Base-by-base conservation (phyloP, 1,284 basidiomycete species). In the Naganishia sp. region DNA sequence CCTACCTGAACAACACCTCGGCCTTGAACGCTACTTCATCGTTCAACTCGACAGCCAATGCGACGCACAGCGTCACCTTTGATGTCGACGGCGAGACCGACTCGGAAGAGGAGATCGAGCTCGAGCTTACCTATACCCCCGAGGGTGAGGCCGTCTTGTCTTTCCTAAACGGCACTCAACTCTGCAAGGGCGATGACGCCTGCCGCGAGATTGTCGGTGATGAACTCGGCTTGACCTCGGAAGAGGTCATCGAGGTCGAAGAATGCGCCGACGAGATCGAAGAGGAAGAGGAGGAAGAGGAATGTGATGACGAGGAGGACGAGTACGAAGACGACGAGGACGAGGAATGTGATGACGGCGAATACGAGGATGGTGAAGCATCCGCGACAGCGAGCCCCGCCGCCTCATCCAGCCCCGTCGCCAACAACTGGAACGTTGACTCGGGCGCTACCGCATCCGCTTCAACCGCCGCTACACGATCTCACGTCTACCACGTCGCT, bases 351-450 rank as follows among this genome's bases (percentile, higher is more conserved):
- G 55, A 57, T 15, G 55, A 57, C 25, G 55, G 45, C 28, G 55
- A 32, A 18, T 21, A 49, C 11, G 47, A 23, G 17, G 15, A 31
- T 9, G 23, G 50, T 18, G 23, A 60, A 50, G 6, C 15, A 5
- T 1, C 28, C 3, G 23, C 23, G 18, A 21, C 47, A n/a, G 31
- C 17, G 1, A 32, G 23, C 17, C 47, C 32, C 11, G 17, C 47
- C 10, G 49, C 47, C 3, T 51, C 58, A 4, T 41, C 58, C 11
- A 51, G 31, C 47, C 47, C 49, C 15, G 35, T 41, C 18, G 58
- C 58, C 47, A 61, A 61, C 47, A 61, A 61, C 58, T 61, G 58
- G 58, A 41, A 50, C 58, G 47, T 50, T 2, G 35, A 50, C 47
- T 11, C 47, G 41, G 47, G 47, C 18, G 6, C 58, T 7, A 51